A percentile compares a stretch with the other conserved stretches of the same genome.
Conservation (phyloP, 768 basidiomycete genomes). For the Russula earlei region DNA sequence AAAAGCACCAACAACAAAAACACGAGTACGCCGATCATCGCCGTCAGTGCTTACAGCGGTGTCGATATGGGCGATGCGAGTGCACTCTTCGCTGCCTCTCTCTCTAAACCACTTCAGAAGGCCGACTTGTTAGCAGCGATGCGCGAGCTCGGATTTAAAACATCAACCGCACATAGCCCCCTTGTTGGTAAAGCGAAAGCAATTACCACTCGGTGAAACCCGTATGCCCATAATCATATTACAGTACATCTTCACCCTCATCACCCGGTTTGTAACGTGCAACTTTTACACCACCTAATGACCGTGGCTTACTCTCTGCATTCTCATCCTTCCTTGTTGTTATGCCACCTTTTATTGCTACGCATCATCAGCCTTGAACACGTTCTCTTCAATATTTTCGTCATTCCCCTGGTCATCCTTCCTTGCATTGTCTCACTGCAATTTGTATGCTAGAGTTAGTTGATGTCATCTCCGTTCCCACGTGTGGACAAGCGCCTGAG, state of each 20-base stretch:
- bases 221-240: slow-evolving; percentile 5
- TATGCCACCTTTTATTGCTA: slow-evolving; percentile 8
- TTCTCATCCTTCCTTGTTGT: slow-evolving; percentile 4
- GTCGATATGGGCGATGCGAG: slow-evolving; percentile 53
- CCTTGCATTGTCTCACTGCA: slow-evolving; percentile 11
- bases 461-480: slow-evolving; percentile 1
- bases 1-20: slow-evolving; percentile 96
- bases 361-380: slow-evolving; percentile 4
- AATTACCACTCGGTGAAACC: slow-evolving; percentile 9
- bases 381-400: slow-evolving; percentile 2
- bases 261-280: background rate
- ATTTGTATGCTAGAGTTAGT: slow-evolving; percentile 18
- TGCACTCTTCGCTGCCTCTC: slow-evolving; percentile 68
- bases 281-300: slow-evolving; percentile 2
- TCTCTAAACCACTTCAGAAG: slow-evolving; percentile 87
- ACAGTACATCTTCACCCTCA: background rate
- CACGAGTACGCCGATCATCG: slow-evolving; percentile 83
- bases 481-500: background rate
- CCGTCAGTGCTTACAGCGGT: slow-evolving; percentile 81
- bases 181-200: slow-evolving; percentile 7
- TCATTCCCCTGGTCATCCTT: slow-evolving; percentile 1
- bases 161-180: slow-evolving; percentile 53
- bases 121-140: slow-evolving; percentile 70
- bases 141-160: slow-evolving; percentile 87
- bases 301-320: background rate